Percentiles rank a stretch among this genome's conserved stretches.
Evolutionary conservation across 306 rosid genomes (phyloP).

Genomic region (Vigna unguiculata): DNA sequence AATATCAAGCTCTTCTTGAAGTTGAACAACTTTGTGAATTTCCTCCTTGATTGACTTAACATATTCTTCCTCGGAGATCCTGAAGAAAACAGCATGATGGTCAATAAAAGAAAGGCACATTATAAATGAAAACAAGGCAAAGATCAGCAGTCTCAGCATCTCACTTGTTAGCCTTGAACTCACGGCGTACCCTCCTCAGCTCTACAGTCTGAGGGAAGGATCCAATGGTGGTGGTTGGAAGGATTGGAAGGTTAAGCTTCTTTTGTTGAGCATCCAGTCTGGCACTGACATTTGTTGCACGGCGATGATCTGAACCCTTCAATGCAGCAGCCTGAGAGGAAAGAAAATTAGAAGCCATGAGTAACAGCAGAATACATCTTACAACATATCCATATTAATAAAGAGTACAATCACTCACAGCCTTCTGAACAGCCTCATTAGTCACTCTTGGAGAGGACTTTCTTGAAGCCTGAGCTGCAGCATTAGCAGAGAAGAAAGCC

Average conservation of each 20-base stretch:
- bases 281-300: conserved; percentile 81
- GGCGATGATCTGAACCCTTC: conserved; percentile 91
- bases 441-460: conserved; percentile 88
- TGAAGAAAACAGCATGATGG: conserved; percentile 40
- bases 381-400: conserved; percentile 16
- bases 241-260: conserved; percentile 95
- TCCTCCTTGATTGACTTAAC: conserved; percentile 76
- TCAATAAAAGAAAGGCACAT: conserved; percentile 20
- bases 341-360: conserved; percentile 21
- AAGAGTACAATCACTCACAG: conserved; percentile 63
- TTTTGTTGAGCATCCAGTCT: conserved; percentile 93
- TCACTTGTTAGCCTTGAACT: conserved; percentile 90
- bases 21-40: conserved; percentile 76
- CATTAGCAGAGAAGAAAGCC: conserved; percentile 77
- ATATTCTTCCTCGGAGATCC: conserved; percentile 89
- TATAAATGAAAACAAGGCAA: conserved; percentile 32
- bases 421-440: conserved; percentile 87
- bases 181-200: conserved; percentile 91
- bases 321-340: conserved; percentile 82
- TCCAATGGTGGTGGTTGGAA: conserved; percentile 95
- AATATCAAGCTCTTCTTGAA: conserved; percentile 92
- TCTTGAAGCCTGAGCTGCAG: conserved; percentile 79
- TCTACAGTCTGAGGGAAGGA: conserved; percentile 95
- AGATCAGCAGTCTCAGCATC: conserved; percentile 26
- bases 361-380: conserved; percentile 11